Evolutionary conservation across 139 green algal genomes (phyloP).

Genomic region (Coccomyxa sp.): DNA sequence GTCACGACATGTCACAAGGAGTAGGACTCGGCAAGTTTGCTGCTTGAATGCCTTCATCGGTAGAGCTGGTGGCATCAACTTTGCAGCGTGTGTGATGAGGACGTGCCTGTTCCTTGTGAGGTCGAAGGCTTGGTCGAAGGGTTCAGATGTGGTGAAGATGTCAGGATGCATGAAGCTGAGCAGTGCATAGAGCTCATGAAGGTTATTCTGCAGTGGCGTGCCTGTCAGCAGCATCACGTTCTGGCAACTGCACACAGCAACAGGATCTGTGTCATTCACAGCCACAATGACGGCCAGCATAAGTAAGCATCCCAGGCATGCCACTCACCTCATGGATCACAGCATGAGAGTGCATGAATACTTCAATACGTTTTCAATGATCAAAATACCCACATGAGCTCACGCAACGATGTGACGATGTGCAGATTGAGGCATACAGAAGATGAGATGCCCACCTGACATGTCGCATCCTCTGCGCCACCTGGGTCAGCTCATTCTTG

Average conservation of each 20-base stretch:
- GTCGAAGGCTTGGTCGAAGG: constrained; percentile 82
- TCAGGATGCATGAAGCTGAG: constrained; percentile 72
- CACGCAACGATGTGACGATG: too few species aligned
- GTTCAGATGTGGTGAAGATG: constrained; percentile 58
- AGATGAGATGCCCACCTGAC: not conserved
- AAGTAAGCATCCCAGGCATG: not conserved
- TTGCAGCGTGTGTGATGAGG: constrained; percentile 19
- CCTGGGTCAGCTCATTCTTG: constrained; percentile 32
- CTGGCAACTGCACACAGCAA: constrained; percentile 28
- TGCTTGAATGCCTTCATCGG: too few species aligned
- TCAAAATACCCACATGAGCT: too few species aligned
- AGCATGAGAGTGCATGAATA: too few species aligned
- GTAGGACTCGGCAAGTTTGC: too few species aligned
- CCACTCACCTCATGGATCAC: not conserved
- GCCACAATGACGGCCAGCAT: not conserved
- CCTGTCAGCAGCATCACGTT: constrained; percentile 38
- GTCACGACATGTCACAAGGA: not conserved
- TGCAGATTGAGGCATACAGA: too few species aligned
- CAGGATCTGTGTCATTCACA: too few species aligned
- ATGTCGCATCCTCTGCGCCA: constrained; percentile 40
- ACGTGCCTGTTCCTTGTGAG: constrained; percentile 12
- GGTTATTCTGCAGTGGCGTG: constrained; percentile 73
- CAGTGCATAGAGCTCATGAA: constrained; percentile 75
- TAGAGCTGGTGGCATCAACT: too few species aligned
- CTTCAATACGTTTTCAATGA: too few species aligned